Evolutionary conservation across 768 basidiomycete species (phyloP).

Genomic region (Naganishia vaughanmartiniae): DNA sequence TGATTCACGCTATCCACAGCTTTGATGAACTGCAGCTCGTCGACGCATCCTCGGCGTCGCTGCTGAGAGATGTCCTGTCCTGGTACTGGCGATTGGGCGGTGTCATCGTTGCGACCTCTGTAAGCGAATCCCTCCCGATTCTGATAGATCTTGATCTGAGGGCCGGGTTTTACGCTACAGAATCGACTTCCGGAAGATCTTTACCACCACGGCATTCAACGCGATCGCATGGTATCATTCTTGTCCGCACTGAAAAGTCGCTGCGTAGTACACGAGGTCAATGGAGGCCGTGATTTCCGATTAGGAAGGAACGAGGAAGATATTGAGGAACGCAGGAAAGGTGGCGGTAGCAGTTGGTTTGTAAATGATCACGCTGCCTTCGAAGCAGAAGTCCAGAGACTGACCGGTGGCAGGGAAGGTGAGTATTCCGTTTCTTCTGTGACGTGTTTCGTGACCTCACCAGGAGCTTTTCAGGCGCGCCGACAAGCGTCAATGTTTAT

Average conservation of each 20-base stretch:
- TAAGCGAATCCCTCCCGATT: conserved; percentile 21
- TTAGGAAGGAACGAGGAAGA: conserved; percentile 35
- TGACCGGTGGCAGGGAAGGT: conserved; percentile 24
- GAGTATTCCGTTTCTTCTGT: neutral
- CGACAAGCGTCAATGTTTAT: conserved; percentile 56
- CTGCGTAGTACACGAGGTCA: conserved; percentile 58
- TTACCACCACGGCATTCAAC: conserved; percentile 62
- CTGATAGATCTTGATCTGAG: neutral
- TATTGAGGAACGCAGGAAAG: conserved; percentile 33
- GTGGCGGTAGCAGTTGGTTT: conserved; percentile 35
- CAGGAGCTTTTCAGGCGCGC: conserved; percentile 16
- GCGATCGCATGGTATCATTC: conserved; percentile 61
- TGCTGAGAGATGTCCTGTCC: conserved; percentile 56
- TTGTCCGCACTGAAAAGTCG: conserved; percentile 60
- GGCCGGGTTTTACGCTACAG: conserved; percentile 42
- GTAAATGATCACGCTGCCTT: conserved; percentile 38
- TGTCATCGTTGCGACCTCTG: conserved; percentile 56
- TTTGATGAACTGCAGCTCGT: conserved; percentile 66
- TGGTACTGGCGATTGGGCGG: conserved; percentile 68
- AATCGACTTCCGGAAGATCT: conserved; percentile 62
- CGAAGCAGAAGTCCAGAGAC: conserved; percentile 2
- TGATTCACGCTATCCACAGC: conserved; percentile 23
- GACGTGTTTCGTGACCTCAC: neutral
- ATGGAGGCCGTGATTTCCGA: conserved; percentile 58
- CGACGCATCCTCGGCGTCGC: conserved; percentile 60